Evolutionary conservation across 306 rosid species (phyloP).

Genomic region (Gillenia trifoliata): DNA sequence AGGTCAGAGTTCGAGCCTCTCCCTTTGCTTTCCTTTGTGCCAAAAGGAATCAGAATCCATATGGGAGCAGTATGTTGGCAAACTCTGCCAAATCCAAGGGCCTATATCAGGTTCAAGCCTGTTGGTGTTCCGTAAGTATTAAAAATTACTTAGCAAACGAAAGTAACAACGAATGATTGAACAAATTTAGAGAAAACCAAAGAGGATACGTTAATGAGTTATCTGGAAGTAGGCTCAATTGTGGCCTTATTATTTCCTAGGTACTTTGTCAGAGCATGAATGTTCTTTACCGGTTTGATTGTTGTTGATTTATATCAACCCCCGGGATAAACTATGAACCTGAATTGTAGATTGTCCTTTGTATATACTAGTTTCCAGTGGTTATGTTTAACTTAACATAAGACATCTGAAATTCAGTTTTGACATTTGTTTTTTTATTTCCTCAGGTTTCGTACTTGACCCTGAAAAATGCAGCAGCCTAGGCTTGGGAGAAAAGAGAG

Average conservation of each 20-base stretch:
- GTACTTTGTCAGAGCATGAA: background rate
- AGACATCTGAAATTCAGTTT: background rate
- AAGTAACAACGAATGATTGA: background rate
- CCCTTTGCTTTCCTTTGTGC: background rate
- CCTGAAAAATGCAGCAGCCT: constrained; percentile 53
- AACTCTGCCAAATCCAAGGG: background rate
- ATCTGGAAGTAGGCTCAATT: background rate
- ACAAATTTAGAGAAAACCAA: background rate
- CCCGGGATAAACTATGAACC: background rate
- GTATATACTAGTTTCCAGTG: background rate
- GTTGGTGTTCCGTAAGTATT: background rate
- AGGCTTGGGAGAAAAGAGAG: constrained; percentile 63
- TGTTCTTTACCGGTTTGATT: background rate
- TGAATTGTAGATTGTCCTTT: background rate
- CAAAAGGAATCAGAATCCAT: background rate
- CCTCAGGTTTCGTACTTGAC: constrained; percentile 56
- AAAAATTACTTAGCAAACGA: background rate
- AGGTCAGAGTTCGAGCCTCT: background rate
- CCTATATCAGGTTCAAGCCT: background rate
- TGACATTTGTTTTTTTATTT: background rate
- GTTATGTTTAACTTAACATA: background rate
- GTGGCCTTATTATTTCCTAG: background rate
- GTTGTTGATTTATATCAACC: background rate
- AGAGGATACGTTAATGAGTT: background rate
- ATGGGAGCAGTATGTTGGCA: background rate